phyloP scores from a whole-genome alignment of 331 rosid genomes.

The Stylosanthes scabra region DNA sequence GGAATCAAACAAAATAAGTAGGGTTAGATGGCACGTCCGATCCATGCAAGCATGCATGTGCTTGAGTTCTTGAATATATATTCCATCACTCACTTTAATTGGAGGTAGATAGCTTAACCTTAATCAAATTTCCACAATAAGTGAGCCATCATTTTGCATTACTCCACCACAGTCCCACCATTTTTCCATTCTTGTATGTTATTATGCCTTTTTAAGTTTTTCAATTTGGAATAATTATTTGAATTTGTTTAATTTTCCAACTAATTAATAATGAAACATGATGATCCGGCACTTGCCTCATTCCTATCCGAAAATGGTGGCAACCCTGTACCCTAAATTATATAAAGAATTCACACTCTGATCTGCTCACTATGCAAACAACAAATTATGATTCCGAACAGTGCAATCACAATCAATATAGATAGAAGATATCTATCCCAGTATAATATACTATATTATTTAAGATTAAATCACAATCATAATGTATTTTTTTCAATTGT shows the following conservation, averaged over 20 bases:
- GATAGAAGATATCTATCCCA: too few species aligned
- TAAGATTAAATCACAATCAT: not conserved
- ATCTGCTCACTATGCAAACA: not conserved
- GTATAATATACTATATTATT: too few species aligned
- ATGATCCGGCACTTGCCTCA: not conserved
- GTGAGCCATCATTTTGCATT: not conserved
- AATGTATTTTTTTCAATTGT: too few species aligned
- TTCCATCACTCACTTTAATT: not conserved
- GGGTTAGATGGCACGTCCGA: too few species aligned
- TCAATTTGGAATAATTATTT: not conserved
- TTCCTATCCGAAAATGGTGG: not conserved
- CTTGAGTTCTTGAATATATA: not conserved
- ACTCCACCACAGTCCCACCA: not conserved
- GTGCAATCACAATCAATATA: too few species aligned
- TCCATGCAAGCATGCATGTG: not conserved
- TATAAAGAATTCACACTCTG: not conserved
- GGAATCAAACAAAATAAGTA: too few species aligned
- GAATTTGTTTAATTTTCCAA: too few species aligned
- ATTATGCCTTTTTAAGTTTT: not conserved
- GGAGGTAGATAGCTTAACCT: too few species aligned
- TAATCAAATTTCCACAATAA: not conserved
- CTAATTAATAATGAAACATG: not conserved
- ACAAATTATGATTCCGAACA: conserved; percentile 3
- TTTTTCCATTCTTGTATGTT: not conserved
- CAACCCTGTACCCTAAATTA: not conserved